Base-by-base conservation (phyloP, 768 basidiomycete genomes). In the Coprinellus micaceus region DNA sequence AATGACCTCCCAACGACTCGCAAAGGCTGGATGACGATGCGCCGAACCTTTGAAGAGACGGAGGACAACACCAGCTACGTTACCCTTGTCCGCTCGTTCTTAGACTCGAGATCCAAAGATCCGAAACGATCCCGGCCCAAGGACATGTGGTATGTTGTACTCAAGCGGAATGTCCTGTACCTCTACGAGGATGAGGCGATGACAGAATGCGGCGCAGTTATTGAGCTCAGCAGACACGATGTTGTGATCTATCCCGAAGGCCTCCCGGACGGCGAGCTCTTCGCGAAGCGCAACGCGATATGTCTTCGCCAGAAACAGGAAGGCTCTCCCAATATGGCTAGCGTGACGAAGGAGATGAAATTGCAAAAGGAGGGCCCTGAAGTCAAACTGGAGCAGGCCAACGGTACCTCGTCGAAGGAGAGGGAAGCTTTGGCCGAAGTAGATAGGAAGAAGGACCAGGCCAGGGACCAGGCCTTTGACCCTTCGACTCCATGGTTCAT, bases 121-220 rank as follows among this genome's bases (percentile, higher is more conserved):
- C 89, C 92, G 7, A 89, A 88, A 66, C 78, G 82, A 40, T 85
- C 88, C 13, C 80, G 89, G 49, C 92, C 94, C 15, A 93, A 92
- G 72, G 95, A 97, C 68, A 87, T 82, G 82, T 97, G 91, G 86
- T 97, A 87, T 68, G 90, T 88, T 52, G 92, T 88, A 6, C 79
- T 98, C 68, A 98, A 98, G 77, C 91, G 89, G 43, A 88, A 84
- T 64, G 86, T 96, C 37, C 74, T 98, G 28, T 98, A 93, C 71
- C 75, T 98, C 21, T 98, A 97, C 72, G 94, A 96, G 70, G 91
- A 95, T 70, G 94, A 97, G 72, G 79, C 77, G 15, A 91, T 91
- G 86, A 81, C 82, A 52, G 95, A 98, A 62, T 94, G 92, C 71
- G 88, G 88, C 66, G 93, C 88, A 3, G 95, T 87, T n/a, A 80